phyloP scores from a whole-genome alignment of 2,329 filamentous ascomycete species.

The Fusarium ambrosium region DNA sequence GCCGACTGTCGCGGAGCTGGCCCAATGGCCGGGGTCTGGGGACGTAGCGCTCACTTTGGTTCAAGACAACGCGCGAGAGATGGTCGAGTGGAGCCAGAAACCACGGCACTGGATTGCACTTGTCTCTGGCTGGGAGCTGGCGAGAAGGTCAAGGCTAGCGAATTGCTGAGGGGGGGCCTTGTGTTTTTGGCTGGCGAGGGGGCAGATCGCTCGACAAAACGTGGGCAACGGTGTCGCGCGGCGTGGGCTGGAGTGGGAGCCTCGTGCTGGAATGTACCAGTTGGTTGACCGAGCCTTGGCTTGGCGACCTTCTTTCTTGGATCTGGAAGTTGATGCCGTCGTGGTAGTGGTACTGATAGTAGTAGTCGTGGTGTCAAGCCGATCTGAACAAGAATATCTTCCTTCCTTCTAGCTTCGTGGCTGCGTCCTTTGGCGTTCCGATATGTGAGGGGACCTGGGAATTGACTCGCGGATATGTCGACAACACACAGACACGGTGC shows the following conservation, averaged over 20 bases:
- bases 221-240: slow-evolving; percentile 41
- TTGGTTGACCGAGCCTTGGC: slow-evolving; percentile 24
- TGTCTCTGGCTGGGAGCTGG: slow-evolving; percentile 42
- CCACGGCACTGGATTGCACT: slow-evolving; percentile 53
- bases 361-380: slow-evolving; percentile 5
- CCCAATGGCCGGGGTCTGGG: slow-evolving; percentile 48
- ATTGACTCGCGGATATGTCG: slow-evolving; percentile 24
- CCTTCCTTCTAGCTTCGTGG: slow-evolving; percentile 5
- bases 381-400: background rate
- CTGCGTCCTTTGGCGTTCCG: slow-evolving; percentile 4
- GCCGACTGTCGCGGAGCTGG: slow-evolving; percentile 44
- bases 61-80: slow-evolving; percentile 42
- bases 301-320: slow-evolving; percentile 5
- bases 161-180: slow-evolving; percentile 32
- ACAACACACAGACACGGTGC: slow-evolving; percentile 36
- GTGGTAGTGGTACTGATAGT: background rate
- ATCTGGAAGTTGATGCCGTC: background rate
- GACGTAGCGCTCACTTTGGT: slow-evolving; percentile 42
- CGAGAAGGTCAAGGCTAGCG: slow-evolving; percentile 45
- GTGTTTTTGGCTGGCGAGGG: slow-evolving; percentile 20
- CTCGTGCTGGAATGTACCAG: slow-evolving; percentile 35
- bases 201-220: slow-evolving; percentile 35
- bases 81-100: slow-evolving; percentile 46
- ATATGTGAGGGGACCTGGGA: background rate
- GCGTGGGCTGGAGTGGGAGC: slow-evolving; percentile 34